Base-by-base conservation (phyloP, 2,329 filamentous ascomycete genomes). In the Neonectria magnoliae region DNA sequence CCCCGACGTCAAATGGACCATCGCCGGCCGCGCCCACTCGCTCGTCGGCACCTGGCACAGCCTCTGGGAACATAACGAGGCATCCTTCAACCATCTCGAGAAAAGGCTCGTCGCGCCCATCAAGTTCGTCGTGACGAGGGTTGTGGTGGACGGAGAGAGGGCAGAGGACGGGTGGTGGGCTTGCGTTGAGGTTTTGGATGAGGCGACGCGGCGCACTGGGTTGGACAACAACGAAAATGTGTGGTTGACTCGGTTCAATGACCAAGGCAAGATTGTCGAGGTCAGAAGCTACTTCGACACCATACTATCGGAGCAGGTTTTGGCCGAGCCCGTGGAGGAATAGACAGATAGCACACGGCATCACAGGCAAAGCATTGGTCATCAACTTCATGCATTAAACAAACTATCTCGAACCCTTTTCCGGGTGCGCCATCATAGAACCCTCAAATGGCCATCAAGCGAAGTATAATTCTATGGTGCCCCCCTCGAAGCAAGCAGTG, bases 311-410 rank as follows among this genome's bases (percentile, higher is more conserved):
- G 71, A 73, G 27, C 31, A 68, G 57, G 68, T 71, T 13, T 27
- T 73, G 53, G 53, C 57, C 6, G 63, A 64, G 20, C 54, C 57
- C 5, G 45, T 36, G n/a, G 18, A 47, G 14, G n/a, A 58, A 6
- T 25, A 57, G 25, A 25, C 25, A 25, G 25, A 5, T 25, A 6
- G 13, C 14, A 14, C 33, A 42, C 3, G 53, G 48, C 20, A n/a
- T 13, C 16, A 16, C 25, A 22, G 38, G 14, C 8, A 29, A 47
- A 20, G 6, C n/a, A 14, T 42, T 53, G 22, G 51, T 72, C 71
- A 70, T 73, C 64, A 67, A 71, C 51, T 70, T 73, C 66, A 65
- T 71, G 66, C 71, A 74, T 73, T 72, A 72, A 71, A 73, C 64
- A 70, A 70, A 69, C 69, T 73, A 74, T 74, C 66, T 70, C 60